These are phyloP conservation scores for Fusarium torreyae DNA, from an alignment of 2,329 filamentous ascomycete genomes.

Conservation along the genomic window DNA sequence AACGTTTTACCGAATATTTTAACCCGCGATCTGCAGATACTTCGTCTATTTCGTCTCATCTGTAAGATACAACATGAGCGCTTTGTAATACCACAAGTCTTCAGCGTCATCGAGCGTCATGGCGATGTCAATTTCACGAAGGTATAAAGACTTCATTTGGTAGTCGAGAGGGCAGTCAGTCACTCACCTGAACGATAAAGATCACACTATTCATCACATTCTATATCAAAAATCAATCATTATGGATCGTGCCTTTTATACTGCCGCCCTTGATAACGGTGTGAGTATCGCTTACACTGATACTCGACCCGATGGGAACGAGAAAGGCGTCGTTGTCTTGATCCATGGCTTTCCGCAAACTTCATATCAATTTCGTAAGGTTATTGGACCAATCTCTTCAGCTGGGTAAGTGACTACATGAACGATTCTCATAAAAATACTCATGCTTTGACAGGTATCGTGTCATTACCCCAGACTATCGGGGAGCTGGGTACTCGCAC, in stretches of 20 bases:
- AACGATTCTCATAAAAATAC: background rate
- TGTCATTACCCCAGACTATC: constrained; percentile 22
- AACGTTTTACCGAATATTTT: background rate
- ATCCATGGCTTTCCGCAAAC: constrained; percentile 31
- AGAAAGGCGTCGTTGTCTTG: constrained; percentile 23
- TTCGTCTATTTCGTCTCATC: background rate
- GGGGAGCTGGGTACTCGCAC: constrained; percentile 22
- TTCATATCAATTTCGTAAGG: constrained; percentile 29
- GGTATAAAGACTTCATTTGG: background rate
- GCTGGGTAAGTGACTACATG: background rate
- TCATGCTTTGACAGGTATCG: constrained; percentile 3
- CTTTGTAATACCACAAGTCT: constrained; percentile 23
- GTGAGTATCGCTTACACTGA: constrained; percentile 27
- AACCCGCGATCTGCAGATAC: background rate
- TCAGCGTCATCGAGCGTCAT: constrained; percentile 36
- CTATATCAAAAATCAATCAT: background rate
- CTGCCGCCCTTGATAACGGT: constrained; percentile 9
- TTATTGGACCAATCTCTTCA: constrained; percentile 8
- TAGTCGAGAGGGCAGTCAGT: background rate
- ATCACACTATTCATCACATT: background rate
- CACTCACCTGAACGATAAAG: no score
- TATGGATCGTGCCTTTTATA: constrained; percentile 22
- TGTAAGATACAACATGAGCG: background rate
- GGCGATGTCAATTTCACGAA: background rate
- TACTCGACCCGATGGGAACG: background rate